phyloP scores from a whole-genome alignment of 106 monocot species.

The Chionographis japonica region DNA sequence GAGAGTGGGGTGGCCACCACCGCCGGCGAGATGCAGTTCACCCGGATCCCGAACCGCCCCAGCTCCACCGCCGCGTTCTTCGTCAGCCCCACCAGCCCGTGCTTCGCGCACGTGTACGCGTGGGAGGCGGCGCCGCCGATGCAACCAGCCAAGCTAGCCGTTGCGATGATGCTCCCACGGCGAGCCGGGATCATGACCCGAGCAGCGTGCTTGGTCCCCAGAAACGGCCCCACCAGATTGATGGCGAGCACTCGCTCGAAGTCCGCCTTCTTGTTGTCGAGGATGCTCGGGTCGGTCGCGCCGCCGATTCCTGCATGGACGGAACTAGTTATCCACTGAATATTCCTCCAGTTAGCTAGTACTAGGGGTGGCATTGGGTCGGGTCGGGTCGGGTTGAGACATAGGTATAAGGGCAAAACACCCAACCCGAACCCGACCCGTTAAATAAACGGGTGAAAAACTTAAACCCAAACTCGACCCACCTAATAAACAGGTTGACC shows the following conservation, averaged over 20 bases:
- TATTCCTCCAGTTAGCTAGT: too few relatives aligned
- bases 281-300: not conserved
- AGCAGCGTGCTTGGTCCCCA: slow-evolving; percentile 41
- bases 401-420: too few relatives aligned
- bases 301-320: slow-evolving; percentile 8
- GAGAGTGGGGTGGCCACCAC: slow-evolving; percentile 2
- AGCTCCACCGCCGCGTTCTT: slow-evolving; percentile 20
- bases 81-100: slow-evolving; percentile 16
- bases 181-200: slow-evolving; percentile 30
- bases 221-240: slow-evolving; percentile 25
- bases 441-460: too few relatives aligned
- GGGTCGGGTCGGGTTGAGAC: too few relatives aligned
- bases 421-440: too few relatives aligned
- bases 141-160: not conserved
- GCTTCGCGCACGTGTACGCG: slow-evolving; percentile 11
- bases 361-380: too few relatives aligned
- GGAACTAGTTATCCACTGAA: too few relatives aligned
- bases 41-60: slow-evolving; percentile 12
- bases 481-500: too few relatives aligned
- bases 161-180: slow-evolving; percentile 5
- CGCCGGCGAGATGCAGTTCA: slow-evolving; percentile 14
- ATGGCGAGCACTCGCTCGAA: slow-evolving; percentile 21
- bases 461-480: too few relatives aligned
- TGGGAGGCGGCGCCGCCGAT: not conserved
- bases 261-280: slow-evolving; percentile 4